Evolutionary conservation across 2,329 filamentous ascomycete species (phyloP).

Genomic region (Sphaerulina musiva): DNA sequence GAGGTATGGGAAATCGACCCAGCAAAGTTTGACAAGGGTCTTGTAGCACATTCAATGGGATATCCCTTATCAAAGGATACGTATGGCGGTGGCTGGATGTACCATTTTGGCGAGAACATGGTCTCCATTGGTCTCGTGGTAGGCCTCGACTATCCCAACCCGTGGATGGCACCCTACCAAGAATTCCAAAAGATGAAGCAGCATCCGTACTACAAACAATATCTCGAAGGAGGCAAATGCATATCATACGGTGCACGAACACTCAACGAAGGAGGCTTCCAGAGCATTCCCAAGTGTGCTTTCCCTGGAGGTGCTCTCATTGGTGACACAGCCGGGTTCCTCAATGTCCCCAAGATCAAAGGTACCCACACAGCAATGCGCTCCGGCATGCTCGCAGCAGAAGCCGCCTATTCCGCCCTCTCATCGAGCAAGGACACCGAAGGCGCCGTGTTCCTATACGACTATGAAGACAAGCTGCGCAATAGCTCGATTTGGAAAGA

Average conservation of each 20-base stretch:
- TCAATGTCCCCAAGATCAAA: slow-evolving; percentile 98
- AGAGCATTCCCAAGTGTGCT: slow-evolving; percentile 93
- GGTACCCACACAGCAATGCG: slow-evolving; percentile 98
- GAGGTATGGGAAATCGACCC: slow-evolving; percentile 96
- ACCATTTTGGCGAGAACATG: slow-evolving; percentile 96
- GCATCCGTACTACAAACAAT: slow-evolving; percentile 79
- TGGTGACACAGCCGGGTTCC: slow-evolving; percentile 89
- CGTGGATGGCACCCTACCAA: slow-evolving; percentile 88
- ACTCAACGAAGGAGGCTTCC: slow-evolving; percentile 89
- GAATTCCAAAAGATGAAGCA: slow-evolving; percentile 99
- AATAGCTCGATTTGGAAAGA: slow-evolving; percentile 89
- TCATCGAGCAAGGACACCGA: slow-evolving; percentile 44
- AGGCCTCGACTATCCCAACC: slow-evolving; percentile 91
- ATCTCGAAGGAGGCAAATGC: slow-evolving; percentile 94
- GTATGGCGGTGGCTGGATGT: slow-evolving; percentile 98
- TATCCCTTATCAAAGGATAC: slow-evolving; percentile 83
- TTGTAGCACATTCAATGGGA: slow-evolving; percentile 84
- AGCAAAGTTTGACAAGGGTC: slow-evolving; percentile 81
- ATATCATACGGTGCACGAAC: slow-evolving; percentile 92
- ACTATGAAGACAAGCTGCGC: slow-evolving; percentile 85
- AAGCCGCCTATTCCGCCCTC: slow-evolving; percentile 78
- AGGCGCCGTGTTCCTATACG: slow-evolving; percentile 80
- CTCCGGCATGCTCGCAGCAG: slow-evolving; percentile 90
- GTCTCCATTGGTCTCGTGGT: slow-evolving; percentile 88
- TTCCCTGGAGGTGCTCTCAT: slow-evolving; percentile 95